phyloP scores from a whole-genome alignment of 1,139 yeast genomes.

The Yamadazyma dendronema region DNA sequence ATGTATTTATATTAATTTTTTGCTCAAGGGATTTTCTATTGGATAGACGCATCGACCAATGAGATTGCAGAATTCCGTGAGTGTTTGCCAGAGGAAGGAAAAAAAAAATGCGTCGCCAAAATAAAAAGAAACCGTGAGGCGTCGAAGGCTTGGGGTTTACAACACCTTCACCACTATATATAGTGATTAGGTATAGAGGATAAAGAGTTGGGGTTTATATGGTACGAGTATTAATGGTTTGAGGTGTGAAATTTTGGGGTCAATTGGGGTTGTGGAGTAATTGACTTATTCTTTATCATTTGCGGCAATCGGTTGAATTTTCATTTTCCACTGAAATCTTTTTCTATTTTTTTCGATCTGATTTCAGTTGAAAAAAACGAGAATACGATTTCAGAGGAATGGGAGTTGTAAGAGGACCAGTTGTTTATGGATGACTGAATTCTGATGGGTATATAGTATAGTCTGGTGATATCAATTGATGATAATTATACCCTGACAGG shows the following conservation, averaged over 20 bases:
- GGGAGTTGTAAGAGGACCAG: no score
- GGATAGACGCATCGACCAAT: constrained; percentile 11
- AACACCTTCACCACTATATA: not conserved
- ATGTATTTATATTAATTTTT: constrained; percentile 13
- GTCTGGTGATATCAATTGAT: no score
- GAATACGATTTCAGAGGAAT: no score
- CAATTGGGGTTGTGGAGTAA: no score
- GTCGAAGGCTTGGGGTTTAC: not conserved
- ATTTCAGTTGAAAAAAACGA: no score
- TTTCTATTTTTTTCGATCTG: not conserved
- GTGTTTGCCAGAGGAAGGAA: constrained; percentile 1
- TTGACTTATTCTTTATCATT: not conserved
- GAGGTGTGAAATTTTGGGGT: no score
- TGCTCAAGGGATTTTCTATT: constrained; percentile 11
- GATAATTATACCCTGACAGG: no score
- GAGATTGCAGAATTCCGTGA: constrained; percentile 2
- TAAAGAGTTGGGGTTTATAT: no score
- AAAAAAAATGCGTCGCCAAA: constrained; percentile 3
- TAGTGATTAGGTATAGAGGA: no score
- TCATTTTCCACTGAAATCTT: not conserved
- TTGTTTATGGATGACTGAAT: no score
- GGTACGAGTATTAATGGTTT: no score
- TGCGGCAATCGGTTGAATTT: not conserved
- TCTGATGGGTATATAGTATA: no score
- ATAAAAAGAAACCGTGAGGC: not conserved